These are phyloP conservation scores for Antrodiella citrinella DNA, from an alignment of 768 basidiomycete species.

Conservation along the genomic window DNA sequence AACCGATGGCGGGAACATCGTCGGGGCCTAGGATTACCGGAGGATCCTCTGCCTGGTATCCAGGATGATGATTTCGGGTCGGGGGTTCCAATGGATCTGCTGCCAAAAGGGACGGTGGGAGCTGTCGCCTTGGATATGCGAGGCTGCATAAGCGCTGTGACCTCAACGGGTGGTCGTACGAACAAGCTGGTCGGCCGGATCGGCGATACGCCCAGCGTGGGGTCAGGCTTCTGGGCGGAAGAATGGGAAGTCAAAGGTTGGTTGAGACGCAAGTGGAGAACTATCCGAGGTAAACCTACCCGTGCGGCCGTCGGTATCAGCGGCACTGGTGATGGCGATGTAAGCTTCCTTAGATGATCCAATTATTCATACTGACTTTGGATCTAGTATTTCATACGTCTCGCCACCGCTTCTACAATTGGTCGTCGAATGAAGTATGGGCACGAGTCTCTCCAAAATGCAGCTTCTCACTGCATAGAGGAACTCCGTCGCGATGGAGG, in stretches of 20 bases:
- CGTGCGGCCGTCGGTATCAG: constrained; percentile 60
- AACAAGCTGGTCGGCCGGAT: constrained; percentile 79
- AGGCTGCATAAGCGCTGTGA: constrained; percentile 65
- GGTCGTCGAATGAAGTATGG: constrained; percentile 58
- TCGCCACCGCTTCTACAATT: constrained; percentile 56
- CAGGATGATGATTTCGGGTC: constrained; percentile 14
- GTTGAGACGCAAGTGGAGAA: constrained; percentile 33
- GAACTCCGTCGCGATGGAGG: constrained; percentile 54
- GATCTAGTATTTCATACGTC: constrained; percentile 68
- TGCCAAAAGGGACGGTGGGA: constrained; percentile 76
- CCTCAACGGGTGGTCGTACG: constrained; percentile 76
- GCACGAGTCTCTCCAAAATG: constrained; percentile 46
- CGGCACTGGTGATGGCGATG: constrained; percentile 82
- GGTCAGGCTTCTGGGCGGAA: constrained; percentile 78
- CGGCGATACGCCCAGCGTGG: constrained; percentile 79
- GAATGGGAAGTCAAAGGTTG: constrained; percentile 45
- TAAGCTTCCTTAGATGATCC: constrained; percentile 26
- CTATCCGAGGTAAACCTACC: constrained; percentile 25
- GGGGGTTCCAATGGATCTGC: constrained; percentile 38
- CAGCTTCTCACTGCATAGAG: constrained; percentile 46
- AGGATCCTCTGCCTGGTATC: constrained; percentile 42
- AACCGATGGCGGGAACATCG: constrained; percentile 73
- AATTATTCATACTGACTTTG: neutral
- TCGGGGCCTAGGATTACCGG: constrained; percentile 64
- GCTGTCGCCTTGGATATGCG: constrained; percentile 72